Percentiles rank a stretch among this genome's conserved stretches.
phyloP scores from a whole-genome alignment of 805 yeast genomes.

The Kodamaea nitidulidarum region DNA sequence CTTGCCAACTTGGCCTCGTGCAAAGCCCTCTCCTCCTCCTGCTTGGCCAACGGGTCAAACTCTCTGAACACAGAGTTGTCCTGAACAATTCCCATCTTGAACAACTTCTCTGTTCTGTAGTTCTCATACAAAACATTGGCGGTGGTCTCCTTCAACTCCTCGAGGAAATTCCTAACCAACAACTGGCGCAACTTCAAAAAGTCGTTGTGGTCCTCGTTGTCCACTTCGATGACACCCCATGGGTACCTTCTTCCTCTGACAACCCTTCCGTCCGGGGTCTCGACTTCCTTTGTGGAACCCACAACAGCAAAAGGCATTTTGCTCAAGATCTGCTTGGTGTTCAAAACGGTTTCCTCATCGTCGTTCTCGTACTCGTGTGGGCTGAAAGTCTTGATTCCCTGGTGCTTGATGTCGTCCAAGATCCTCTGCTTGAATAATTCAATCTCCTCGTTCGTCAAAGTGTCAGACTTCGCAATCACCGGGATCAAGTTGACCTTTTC shows the following conservation, averaged over 20 bases:
- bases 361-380: conserved; percentile 78
- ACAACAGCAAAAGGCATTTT: conserved; percentile 90
- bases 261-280: conserved; percentile 65
- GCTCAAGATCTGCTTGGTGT: conserved; percentile 61
- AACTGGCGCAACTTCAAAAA: conserved; percentile 85
- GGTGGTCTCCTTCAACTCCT: conserved; percentile 88
- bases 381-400: conserved; percentile 66
- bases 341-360: conserved; percentile 74
- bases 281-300: conserved; percentile 76
- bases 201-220: conserved; percentile 90
- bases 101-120: conserved; percentile 81
- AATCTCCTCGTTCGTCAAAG: conserved; percentile 84
- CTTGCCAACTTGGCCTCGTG: conserved; percentile 92
- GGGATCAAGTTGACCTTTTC: conserved; percentile 92
- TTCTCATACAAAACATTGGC: conserved; percentile 73
- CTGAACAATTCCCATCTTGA: conserved; percentile 81
- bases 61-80: conserved; percentile 91
- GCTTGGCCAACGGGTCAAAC: conserved; percentile 87
- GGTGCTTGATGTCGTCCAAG: conserved; percentile 68
- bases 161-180: conserved; percentile 84
- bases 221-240: conserved; percentile 96
- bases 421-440: conserved; percentile 70
- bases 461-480: conserved; percentile 90
- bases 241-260: conserved; percentile 94
- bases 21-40: conserved; percentile 87